A percentile compares a stretch with the other conserved stretches of the same genome.
Conservation (phyloP, 2,329 filamentous ascomycete species). For the Microsporum canis region DNA sequence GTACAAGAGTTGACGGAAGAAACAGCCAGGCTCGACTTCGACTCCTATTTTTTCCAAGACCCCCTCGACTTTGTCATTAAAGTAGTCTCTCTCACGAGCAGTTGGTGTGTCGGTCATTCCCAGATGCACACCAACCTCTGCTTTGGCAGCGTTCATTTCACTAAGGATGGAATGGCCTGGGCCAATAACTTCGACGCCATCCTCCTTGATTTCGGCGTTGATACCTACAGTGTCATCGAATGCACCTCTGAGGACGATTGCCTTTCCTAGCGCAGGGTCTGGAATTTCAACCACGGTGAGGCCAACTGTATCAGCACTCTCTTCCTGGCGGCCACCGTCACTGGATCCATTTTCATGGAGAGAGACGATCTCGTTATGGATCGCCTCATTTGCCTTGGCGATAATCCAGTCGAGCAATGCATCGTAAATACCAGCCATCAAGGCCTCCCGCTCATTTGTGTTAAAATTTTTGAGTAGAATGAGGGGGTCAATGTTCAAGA, state of each 20-base stretch:
- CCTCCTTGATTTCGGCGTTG: constrained; percentile 93
- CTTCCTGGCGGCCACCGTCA: constrained; percentile 55
- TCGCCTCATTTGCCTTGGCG: constrained; percentile 73
- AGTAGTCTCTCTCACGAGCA: constrained; percentile 61
- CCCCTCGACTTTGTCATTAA: constrained; percentile 69
- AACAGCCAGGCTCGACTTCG: constrained; percentile 71
- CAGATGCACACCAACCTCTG: constrained; percentile 65
- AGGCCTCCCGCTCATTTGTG: constrained; percentile 69
- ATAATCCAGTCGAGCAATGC: constrained; percentile 92
- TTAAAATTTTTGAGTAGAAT: constrained; percentile 66
- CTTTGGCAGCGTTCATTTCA: constrained; percentile 75
- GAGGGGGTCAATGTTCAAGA: constrained; percentile 79
- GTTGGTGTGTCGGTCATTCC: constrained; percentile 58
- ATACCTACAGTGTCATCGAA: constrained; percentile 92
- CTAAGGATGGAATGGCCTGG: constrained; percentile 72
- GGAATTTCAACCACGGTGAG: constrained; percentile 84
- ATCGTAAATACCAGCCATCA: constrained; percentile 84
- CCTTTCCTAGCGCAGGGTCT: constrained; percentile 67
- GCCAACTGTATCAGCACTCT: constrained; percentile 71
- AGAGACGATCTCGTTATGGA: constrained; percentile 60
- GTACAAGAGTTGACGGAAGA: constrained; percentile 70
- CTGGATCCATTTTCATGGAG: constrained; percentile 55
- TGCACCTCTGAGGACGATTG: constrained; percentile 74
- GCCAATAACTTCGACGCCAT: constrained; percentile 66
- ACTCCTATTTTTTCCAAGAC: constrained; percentile 76